These are phyloP conservation scores for Apiotrichum porosum DNA, from an alignment of 1,284 basidiomycete genomes.

Conservation along the genomic window DNA sequence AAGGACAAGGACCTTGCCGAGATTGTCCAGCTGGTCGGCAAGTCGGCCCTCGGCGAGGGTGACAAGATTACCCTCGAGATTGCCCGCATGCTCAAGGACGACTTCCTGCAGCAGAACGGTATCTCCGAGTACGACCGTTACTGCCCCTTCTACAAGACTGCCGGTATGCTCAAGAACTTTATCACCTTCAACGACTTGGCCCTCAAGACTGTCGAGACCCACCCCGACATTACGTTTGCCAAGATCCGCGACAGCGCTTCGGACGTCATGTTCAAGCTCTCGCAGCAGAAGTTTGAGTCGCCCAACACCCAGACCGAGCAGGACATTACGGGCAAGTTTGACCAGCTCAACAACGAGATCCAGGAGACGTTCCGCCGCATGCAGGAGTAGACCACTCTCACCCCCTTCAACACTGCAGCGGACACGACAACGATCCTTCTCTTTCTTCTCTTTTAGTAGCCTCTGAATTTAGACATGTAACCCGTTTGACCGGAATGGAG, in stretches of 20 bases:
- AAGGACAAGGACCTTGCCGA: conserved; percentile 98
- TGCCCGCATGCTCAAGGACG: conserved; percentile 91
- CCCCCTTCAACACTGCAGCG: too few species aligned
- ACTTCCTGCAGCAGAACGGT: conserved; percentile 98
- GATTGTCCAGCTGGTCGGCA: conserved; percentile 98
- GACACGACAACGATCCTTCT: too few species aligned
- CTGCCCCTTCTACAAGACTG: conserved; percentile 98
- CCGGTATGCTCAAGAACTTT: conserved; percentile 92
- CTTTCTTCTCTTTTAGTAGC: too few species aligned
- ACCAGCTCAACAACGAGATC: conserved; percentile 72
- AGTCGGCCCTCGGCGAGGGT: conserved; percentile 91
- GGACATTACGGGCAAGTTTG: conserved; percentile 70
- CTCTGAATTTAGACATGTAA: too few species aligned
- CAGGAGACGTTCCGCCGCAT: conserved; percentile 83
- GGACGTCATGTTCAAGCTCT: conserved; percentile 91
- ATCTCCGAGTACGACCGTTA: conserved; percentile 95
- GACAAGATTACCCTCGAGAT: conserved; percentile 99
- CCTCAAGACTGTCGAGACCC: conserved; percentile 74
- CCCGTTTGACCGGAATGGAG: too few species aligned
- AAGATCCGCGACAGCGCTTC: conserved; percentile 82
- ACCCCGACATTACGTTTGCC: conserved; percentile 85
- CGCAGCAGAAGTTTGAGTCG: conserved; percentile 96
- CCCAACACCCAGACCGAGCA: conserved; percentile 70
- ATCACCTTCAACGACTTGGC: conserved; percentile 88
- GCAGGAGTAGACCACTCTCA: conserved; percentile 69